Evolutionary conservation across 495 filamentous ascomycete genomes (phyloP).

Genomic region (Aspergillus asperescens): DNA sequence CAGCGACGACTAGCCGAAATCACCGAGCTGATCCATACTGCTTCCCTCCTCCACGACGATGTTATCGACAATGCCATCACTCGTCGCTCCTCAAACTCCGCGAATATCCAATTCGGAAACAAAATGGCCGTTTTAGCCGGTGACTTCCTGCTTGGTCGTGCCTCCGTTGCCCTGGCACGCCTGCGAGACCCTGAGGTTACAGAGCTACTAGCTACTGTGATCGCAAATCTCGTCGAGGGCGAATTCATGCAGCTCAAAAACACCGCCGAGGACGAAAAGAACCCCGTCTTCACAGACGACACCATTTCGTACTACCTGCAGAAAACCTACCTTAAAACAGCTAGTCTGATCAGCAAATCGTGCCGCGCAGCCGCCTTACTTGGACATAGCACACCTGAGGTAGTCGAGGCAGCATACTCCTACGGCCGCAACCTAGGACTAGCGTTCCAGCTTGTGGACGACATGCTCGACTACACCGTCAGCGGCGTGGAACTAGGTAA

Average conservation of each 20-base stretch:
- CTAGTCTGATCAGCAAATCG: slow-evolving; percentile 90
- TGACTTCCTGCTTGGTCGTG: slow-evolving; percentile 87
- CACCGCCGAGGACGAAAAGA: slow-evolving; percentile 77
- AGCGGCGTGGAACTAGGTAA: slow-evolving; percentile 82
- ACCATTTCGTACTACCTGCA: slow-evolving; percentile 92
- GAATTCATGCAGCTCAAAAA: slow-evolving; percentile 99
- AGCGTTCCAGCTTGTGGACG: slow-evolving; percentile 97
- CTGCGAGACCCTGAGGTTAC: slow-evolving; percentile 89
- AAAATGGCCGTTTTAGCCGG: slow-evolving; percentile 98
- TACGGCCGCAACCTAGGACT: slow-evolving; percentile 91
- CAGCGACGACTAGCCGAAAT: slow-evolving; percentile 92
- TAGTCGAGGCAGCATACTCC: slow-evolving; percentile 82
- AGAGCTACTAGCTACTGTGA: slow-evolving; percentile 90
- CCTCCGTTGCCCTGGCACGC: slow-evolving; percentile 88
- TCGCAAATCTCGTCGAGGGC: slow-evolving; percentile 94
- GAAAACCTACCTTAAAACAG: slow-evolving; percentile 97
- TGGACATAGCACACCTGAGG: slow-evolving; percentile 66
- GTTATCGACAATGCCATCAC: slow-evolving; percentile 90
- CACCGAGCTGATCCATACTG: slow-evolving; percentile 93
- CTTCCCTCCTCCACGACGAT: slow-evolving; percentile 94
- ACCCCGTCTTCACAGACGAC: slow-evolving; percentile 78
- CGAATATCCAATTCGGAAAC: slow-evolving; percentile 92
- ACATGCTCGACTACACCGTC: slow-evolving; percentile 95
- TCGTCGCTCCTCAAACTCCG: slow-evolving; percentile 75
- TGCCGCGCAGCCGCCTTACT: slow-evolving; percentile 86